Base-by-base conservation (phyloP, 495 filamentous ascomycete genomes). In the Daldinia loculata region DNA sequence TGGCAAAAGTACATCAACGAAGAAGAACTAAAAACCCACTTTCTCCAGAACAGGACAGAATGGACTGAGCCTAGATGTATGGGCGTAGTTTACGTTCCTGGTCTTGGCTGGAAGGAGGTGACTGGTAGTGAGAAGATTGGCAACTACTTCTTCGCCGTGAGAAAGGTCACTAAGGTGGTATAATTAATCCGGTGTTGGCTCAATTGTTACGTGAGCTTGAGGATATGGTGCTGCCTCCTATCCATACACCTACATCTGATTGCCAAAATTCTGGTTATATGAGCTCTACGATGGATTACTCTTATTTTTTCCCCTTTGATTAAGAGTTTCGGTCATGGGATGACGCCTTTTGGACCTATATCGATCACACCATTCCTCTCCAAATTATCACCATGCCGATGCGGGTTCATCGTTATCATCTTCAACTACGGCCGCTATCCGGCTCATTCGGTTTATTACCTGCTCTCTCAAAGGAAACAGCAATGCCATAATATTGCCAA, bases 1-100 rank as follows among this genome's bases (percentile, higher is more conserved):
- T 99, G 95, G 95, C 81, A 81, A 15, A 97, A 98, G 78, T 99
- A 98, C 77, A 88, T 99, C 27, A 96, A 97, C 75, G 92, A 91
- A 72, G 82, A 86, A 17, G 95, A 98, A 84, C 63, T 99, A 76
- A 81, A 88, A 70, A 84, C 67, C 2, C 93, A 84, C 52, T 85
- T 89, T 76, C 76, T 72, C 62, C 61, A 68, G 43, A 82, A 78
- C 79, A 72, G 74, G 34, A 86, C 67, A 76, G 92, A 90, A 53
- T 86, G 78, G 79, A 78, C 77, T 55, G 82, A 77, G 67, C 81
- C 80, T 72, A 84, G 75, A 74, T 85, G 84, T n/a, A 86, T 95
- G 91, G 95, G 95, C 0, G 92, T 95, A 27, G 83, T 96, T 26
- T 99, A 95, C 84, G 86, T 98, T 53, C 95, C 95, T 14, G 94